A percentile compares a stretch with the other conserved stretches of the same genome.
phyloP scores from a whole-genome alignment of 495 filamentous ascomycete species.

The Xylaria longipes region DNA sequence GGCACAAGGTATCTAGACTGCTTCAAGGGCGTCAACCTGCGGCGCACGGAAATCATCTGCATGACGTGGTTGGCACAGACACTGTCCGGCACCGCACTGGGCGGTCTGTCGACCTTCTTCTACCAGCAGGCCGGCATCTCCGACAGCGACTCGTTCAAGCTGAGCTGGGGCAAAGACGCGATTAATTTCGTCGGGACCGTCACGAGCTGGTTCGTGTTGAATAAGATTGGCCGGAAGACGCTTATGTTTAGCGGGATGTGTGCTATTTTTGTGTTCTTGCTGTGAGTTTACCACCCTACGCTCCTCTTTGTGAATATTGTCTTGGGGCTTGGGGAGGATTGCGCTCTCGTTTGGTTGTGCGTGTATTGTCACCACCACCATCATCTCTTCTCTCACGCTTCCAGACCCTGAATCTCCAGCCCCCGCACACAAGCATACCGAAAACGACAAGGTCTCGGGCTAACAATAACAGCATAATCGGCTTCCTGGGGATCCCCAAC shows the following conservation, averaged over 20 bases:
- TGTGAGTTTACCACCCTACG: constrained; percentile 33
- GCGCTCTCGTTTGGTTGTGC: background rate
- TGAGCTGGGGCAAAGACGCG: constrained; percentile 45
- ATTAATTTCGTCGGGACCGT: constrained; percentile 60
- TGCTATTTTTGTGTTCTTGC: constrained; percentile 49
- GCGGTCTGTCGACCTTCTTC: constrained; percentile 74
- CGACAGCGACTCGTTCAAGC: constrained; percentile 59
- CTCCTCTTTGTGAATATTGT: background rate
- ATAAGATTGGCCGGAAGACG: constrained; percentile 54
- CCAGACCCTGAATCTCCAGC: background rate
- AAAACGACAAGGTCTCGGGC: background rate
- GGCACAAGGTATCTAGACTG: constrained; percentile 67
- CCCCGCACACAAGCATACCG: background rate
- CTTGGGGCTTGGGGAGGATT: background rate
- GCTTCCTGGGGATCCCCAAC: constrained; percentile 41
- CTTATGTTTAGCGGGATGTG: constrained; percentile 60
- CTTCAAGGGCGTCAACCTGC: constrained; percentile 68
- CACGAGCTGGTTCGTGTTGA: constrained; percentile 59
- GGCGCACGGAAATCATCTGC: constrained; percentile 73
- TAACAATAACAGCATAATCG: constrained; percentile 42
- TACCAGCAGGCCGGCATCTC: constrained; percentile 70
- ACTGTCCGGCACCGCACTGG: constrained; percentile 71
- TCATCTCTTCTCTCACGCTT: background rate
- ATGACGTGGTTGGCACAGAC: constrained; percentile 75
- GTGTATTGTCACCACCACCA: background rate